Base-by-base conservation (phyloP, 1,139 yeast species). In the Debaryomyces udenii region DNA sequence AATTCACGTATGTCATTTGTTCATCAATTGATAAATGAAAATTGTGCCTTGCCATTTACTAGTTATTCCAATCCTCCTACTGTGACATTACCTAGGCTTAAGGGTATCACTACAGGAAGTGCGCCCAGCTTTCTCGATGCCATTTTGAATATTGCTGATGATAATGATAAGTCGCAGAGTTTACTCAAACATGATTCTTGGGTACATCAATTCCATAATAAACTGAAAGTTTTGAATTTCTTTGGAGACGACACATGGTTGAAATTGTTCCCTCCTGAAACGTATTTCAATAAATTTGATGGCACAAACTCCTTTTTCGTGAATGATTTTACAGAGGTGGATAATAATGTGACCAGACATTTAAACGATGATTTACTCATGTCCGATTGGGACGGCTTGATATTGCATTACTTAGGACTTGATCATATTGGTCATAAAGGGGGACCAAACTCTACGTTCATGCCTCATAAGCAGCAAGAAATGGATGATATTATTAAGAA, bases 231-330 rank as follows among this genome's bases (percentile, higher is more conserved):
- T 1, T 68, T 93, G 30, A 84, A 89, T 55, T 89, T 93, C 77
- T 93, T 79, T 66, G 99, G 99, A 18, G 99, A 93, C 61, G 99
- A 93, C 58, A 93, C 99, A 1, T 94, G 99, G 99, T 66, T 91
- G 49, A 91, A 90, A 57, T 71, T 93, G 35, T 94, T 90, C 52
- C 74, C 74, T 1, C 93, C 93, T 0, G 68, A 64, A 3, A 56
- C 56, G 14, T 73, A 74, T 50, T 91, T 93, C 56, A 70, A 71
- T 22, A 70, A 75, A 41, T 66, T 61, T 16, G 99, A 93, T 37
- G 99, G 99, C 1, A 93, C 99, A 0, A 83, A 87, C 37, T 88
- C 97, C 37, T 94, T 93, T 57, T 93, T 87, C 58, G 99, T 94
- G 1, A 83, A 94, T 45, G 98, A 94, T 56, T 93, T 86, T 58